phyloP scores from a whole-genome alignment of 2,329 filamentous ascomycete genomes.

The Thielaviopsis musarum region DNA sequence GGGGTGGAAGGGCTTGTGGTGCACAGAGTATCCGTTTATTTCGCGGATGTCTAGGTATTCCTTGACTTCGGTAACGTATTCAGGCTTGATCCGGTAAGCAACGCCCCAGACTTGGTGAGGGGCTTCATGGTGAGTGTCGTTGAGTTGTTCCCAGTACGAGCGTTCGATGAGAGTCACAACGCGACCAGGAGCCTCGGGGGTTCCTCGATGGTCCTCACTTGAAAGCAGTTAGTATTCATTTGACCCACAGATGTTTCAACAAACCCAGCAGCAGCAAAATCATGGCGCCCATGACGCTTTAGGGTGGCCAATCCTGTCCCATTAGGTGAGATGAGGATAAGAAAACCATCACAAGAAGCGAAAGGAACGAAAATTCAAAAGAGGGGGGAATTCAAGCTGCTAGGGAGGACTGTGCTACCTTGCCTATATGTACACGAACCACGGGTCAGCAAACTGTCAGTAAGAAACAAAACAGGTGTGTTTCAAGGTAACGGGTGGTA shows the following conservation, averaged over 20 bases:
- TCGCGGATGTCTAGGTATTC: slow-evolving; percentile 89
- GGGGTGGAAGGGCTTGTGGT: slow-evolving; percentile 72
- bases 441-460: no score
- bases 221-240: neutral
- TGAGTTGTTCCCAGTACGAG: slow-evolving; percentile 64
- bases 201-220: slow-evolving; percentile 93
- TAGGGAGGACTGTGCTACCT: neutral
- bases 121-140: slow-evolving; percentile 45
- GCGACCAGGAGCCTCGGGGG: slow-evolving; percentile 68
- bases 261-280: no score
- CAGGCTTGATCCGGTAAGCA: slow-evolving; percentile 66
- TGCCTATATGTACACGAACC: neutral
- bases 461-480: no score
- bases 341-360: neutral
- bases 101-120: slow-evolving; percentile 71
- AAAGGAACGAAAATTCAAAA: neutral
- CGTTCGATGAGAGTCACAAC: slow-evolving; percentile 86
- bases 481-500: no score
- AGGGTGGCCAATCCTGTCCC: slow-evolving; percentile 5
- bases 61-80: slow-evolving; percentile 63
- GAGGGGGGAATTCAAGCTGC: no score
- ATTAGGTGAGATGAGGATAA: slow-evolving; percentile 8
- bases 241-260: no score
- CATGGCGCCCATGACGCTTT: no score
- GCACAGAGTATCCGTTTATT: slow-evolving; percentile 92